Conservation (phyloP, 2,329 filamentous ascomycete species). For the Colletotrichum phormii region DNA sequence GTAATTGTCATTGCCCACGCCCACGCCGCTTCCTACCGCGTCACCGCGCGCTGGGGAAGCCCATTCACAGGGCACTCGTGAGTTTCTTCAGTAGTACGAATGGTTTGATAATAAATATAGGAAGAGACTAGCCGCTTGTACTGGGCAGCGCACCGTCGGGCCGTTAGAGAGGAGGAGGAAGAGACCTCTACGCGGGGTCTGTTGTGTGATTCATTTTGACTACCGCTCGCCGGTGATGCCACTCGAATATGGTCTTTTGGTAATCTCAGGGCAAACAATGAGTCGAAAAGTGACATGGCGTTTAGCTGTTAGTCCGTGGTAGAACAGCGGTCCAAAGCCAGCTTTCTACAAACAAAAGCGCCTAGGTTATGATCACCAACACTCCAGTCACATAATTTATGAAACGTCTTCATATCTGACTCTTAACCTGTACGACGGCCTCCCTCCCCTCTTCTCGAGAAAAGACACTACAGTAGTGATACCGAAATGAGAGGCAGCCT, state of each 20-base stretch:
- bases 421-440: background rate
- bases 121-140: too few relatives aligned
- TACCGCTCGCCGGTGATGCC: background rate
- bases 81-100: too few relatives aligned
- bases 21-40: too few relatives aligned
- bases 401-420: background rate
- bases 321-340: background rate
- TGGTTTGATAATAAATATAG: too few relatives aligned
- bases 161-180: too few relatives aligned
- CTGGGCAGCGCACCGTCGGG: too few relatives aligned
- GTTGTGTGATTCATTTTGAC: too few relatives aligned
- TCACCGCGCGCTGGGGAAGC: too few relatives aligned
- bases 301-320: background rate
- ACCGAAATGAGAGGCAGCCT: background rate
- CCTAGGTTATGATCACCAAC: background rate
- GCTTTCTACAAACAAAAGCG: background rate
- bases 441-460: background rate
- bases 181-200: too few relatives aligned
- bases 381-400: background rate
- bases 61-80: too few relatives aligned
- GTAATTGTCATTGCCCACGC: too few relatives aligned
- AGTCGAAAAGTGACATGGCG: background rate
- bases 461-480: background rate
- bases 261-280: background rate
- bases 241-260: background rate